A percentile compares a stretch with the other conserved stretches of the same genome.
Evolutionary conservation across 2,329 filamentous ascomycete genomes (phyloP).

Genomic region (Aspergillus phoenicis): DNA sequence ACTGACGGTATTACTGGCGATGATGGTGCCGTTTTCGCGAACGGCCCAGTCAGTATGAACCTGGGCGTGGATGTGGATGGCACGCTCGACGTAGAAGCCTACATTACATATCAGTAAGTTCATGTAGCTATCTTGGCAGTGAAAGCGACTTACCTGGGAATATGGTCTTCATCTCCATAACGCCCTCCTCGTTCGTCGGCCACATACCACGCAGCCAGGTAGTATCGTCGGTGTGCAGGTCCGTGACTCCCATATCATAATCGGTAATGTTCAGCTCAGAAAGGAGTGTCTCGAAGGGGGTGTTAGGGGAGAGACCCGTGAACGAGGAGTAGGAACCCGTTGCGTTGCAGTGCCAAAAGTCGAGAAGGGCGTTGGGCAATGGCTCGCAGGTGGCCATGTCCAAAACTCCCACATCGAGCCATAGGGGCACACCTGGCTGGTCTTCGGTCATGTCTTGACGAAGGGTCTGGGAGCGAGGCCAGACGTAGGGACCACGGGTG

Average conservation of each 20-base stretch:
- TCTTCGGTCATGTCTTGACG: slow-evolving; percentile 44
- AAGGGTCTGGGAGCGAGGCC: slow-evolving; percentile 39
- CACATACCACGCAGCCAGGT: slow-evolving; percentile 53
- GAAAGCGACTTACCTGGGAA: slow-evolving; percentile 35
- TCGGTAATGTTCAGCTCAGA: slow-evolving; percentile 33
- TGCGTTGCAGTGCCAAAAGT: slow-evolving; percentile 50
- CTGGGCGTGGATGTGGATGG: slow-evolving; percentile 53
- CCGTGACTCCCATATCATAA: slow-evolving; percentile 18
- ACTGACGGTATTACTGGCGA: slow-evolving; percentile 29
- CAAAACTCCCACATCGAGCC: slow-evolving; percentile 47
- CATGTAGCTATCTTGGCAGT: background rate
- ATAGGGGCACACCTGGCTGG: slow-evolving; percentile 42
- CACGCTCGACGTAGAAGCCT: slow-evolving; percentile 47
- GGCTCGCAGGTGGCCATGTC: slow-evolving; percentile 48
- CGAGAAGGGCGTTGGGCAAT: slow-evolving; percentile 37
- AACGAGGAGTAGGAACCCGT: slow-evolving; percentile 44
- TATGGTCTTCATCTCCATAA: slow-evolving; percentile 50
- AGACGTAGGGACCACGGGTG: slow-evolving; percentile 42
- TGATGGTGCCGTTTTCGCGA: slow-evolving; percentile 31
- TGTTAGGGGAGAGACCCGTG: slow-evolving; percentile 33
- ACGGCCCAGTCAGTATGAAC: slow-evolving; percentile 41
- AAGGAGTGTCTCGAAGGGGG: slow-evolving; percentile 31
- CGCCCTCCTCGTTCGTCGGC: slow-evolving; percentile 47
- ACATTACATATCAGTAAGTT: background rate
- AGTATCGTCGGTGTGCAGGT: slow-evolving; percentile 30